phyloP scores from a whole-genome alignment of 73 alveolate species.

The Halteria grandinella region DNA sequence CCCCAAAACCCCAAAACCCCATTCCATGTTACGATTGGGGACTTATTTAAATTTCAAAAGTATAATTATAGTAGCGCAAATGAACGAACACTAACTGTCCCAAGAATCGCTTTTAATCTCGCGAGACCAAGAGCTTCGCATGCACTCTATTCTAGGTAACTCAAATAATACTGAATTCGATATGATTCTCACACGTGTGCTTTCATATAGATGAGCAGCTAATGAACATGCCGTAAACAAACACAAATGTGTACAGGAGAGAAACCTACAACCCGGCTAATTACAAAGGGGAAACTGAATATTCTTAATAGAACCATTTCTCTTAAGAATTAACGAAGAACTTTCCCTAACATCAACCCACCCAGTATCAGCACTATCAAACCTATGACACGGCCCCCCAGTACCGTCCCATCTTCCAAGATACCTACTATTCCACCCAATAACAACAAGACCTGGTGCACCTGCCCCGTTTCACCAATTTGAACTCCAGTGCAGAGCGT shows the following conservation, averaged over 20 bases:
- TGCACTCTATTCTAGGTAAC: slow-evolving; percentile 48
- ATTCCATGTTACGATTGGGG: too few species aligned
- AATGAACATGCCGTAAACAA: not conserved
- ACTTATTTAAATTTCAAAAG: slow-evolving; percentile 18
- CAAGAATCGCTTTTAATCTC: too few species aligned
- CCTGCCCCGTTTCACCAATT: too few species aligned
- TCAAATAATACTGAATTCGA: not conserved
- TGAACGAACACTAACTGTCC: too few species aligned
- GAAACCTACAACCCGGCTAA: not conserved
- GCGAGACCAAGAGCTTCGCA: slow-evolving; percentile 26
- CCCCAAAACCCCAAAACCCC: slow-evolving; percentile 7
- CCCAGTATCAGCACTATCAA: too few species aligned
- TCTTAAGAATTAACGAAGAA: not conserved
- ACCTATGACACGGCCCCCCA: too few species aligned
- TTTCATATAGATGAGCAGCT: slow-evolving; percentile 1
- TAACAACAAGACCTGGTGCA: too few species aligned
- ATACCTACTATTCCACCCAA: too few species aligned
- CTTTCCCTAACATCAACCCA: not conserved
- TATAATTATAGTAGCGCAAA: slow-evolving; percentile 27
- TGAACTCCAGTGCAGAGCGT: too few species aligned
- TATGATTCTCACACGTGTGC: not conserved
- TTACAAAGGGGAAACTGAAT: not conserved
- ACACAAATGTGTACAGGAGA: not conserved
- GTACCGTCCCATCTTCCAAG: too few species aligned
- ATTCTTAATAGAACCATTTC: not conserved